Conservation (phyloP, 805 yeast species). For the Kockiozyma suomiensis region DNA sequence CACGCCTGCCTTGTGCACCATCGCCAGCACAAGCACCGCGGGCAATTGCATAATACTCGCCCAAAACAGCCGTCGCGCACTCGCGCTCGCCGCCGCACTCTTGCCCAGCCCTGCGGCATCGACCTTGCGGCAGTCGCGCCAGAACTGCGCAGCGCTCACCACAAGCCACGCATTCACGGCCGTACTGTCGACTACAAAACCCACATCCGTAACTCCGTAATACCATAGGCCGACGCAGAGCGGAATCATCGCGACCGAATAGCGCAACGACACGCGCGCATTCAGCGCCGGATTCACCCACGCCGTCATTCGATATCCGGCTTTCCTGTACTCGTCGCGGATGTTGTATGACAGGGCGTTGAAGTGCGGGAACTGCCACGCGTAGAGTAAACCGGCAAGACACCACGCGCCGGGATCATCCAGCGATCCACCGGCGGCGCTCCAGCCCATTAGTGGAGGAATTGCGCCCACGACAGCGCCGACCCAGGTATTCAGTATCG, state of each 20-base stretch:
- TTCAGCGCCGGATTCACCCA: conserved; percentile 88
- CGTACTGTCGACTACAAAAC: conserved; percentile 78
- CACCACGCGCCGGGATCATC: conserved; percentile 87
- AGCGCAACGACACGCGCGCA: conserved; percentile 90
- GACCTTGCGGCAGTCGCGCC: conserved; percentile 85
- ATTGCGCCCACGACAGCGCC: conserved; percentile 99
- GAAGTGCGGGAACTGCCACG: conserved; percentile 99
- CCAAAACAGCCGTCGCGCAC: conserved; percentile 89
- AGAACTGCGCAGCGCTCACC: conserved; percentile 75
- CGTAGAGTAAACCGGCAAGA: conserved; percentile 82
- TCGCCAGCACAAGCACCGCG: conserved; percentile 82
- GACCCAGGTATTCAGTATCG: conserved; percentile 93
- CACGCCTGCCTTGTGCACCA: conserved; percentile 92
- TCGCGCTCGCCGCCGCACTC: conserved; percentile 45
- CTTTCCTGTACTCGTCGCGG: conserved; percentile 81
- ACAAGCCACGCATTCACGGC: conserved; percentile 85
- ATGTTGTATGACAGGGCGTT: conserved; percentile 87
- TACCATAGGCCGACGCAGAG: conserved; percentile 80
- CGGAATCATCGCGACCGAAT: conserved; percentile 92
- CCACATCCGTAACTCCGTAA: conserved; percentile 79
- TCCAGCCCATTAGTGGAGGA: conserved; percentile 99
- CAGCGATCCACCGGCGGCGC: conserved; percentile 67
- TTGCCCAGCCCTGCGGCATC: conserved; percentile 2
- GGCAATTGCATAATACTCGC: conserved; percentile 95
- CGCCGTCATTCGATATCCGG: conserved; percentile 98